phyloP scores from a whole-genome alignment of 495 filamentous ascomycete genomes.

The Hapsidospora chrysogenum region DNA sequence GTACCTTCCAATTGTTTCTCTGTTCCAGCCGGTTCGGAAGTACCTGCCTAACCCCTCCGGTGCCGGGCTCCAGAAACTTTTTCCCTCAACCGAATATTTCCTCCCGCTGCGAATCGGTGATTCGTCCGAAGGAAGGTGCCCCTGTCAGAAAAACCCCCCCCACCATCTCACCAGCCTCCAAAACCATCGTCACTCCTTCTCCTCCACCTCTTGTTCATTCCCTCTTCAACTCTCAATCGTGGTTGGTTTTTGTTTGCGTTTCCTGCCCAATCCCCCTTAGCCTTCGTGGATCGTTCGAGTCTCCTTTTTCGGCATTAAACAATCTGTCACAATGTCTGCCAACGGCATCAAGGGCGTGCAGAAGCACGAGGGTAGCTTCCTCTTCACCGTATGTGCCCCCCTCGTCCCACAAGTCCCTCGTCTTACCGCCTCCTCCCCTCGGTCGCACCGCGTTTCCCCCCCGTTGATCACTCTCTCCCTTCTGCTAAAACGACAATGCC shows the following conservation, averaged over 20 bases:
- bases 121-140: not conserved
- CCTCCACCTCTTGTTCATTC: slow-evolving; percentile 6
- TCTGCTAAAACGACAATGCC: too few species aligned
- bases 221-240: slow-evolving; percentile 3
- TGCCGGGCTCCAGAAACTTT: not conserved
- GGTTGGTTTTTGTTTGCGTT: not conserved
- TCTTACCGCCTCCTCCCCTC: not conserved
- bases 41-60: not conserved
- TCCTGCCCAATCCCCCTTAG: not conserved
- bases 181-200: not conserved
- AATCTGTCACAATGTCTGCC: slow-evolving; percentile 9
- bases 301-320: not conserved
- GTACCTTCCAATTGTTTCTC: not conserved
- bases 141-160: not conserved
- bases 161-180: not conserved
- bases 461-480: too few species aligned
- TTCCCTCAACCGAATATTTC: not conserved
- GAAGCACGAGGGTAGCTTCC: slow-evolving; percentile 47
- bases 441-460: not conserved
- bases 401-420: too few species aligned
- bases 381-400: slow-evolving; percentile 61
- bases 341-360: slow-evolving; percentile 4
- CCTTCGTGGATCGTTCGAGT: not conserved
- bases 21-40: not conserved
- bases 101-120: not conserved